Evolutionary conservation across 1,284 basidiomycete species (phyloP).

Genomic region (Apiotrichum mycotoxinovorans): DNA sequence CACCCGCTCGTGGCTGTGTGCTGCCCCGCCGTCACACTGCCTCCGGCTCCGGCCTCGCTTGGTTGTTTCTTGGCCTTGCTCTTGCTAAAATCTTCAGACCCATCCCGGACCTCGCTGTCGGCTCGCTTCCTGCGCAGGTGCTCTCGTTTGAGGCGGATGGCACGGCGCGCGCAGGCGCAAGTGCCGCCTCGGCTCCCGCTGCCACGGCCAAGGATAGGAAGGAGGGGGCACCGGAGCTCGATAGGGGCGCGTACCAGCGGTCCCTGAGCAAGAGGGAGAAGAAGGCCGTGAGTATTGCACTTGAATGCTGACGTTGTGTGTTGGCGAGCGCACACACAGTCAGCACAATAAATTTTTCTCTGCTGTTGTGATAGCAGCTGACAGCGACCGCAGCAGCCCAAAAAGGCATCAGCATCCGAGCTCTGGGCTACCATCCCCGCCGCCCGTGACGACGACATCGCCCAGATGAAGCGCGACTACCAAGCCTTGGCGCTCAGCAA

Average conservation of each 20-base stretch:
- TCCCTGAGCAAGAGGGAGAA: constrained; percentile 42
- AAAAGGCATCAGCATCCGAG: constrained; percentile 70
- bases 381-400: constrained; percentile 50
- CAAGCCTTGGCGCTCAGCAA: constrained; percentile 87
- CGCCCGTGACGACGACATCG: constrained; percentile 72
- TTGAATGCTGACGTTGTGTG: not conserved
- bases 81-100: constrained; percentile 56
- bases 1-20: too few relatives aligned
- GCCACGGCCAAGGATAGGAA: not conserved
- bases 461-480: constrained; percentile 82
- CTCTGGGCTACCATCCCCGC: constrained; percentile 91
- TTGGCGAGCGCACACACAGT: too few relatives aligned
- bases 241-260: constrained; percentile 54
- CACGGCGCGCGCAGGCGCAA: constrained; percentile 21
- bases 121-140: constrained; percentile 60
- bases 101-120: constrained; percentile 46
- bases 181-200: not conserved
- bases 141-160: constrained; percentile 43
- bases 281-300: constrained; percentile 30
- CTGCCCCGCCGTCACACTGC: constrained; percentile 5
- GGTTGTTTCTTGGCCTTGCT: too few relatives aligned
- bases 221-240: constrained; percentile 28
- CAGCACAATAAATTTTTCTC: constrained; percentile 12
- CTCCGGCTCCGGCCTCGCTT: too few relatives aligned
- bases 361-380: constrained; percentile 30